Evolutionary conservation across 306 rosid genomes (phyloP), one percentile per base, ranked within the genome.

Genomic region (Prunus mira): DNA sequence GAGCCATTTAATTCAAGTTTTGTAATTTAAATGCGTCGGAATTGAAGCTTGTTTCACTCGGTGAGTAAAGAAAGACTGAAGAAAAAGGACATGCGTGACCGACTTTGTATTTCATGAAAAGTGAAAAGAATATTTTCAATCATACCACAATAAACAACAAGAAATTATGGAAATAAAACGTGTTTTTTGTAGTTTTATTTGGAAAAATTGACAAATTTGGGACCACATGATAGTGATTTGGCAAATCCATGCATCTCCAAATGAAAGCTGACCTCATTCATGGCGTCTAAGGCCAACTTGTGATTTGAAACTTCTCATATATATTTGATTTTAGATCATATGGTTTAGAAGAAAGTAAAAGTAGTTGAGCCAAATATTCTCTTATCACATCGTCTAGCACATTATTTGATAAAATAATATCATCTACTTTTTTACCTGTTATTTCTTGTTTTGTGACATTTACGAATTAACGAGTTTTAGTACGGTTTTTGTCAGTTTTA

Each of bases 211-310:
- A 32, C 15, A 41, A 71, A 54, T 32, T 64, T 3, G 28, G 28
- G 75, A 27, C 51, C 13, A 34, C 10, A 3, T 57, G 43, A 41
- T 41, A 22, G 76, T 24, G 76, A 72, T 9, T 19, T 62, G 57
- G n/a, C 77, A 43, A 73, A 11, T 73, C 57, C 67, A 56, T 57
- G 43, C 76, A 38, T 57, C 27, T 57, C 30, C 17, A 11, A 28
- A 20, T 9, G 51, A 75, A 75, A 41, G 76, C 24, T 70, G 77
- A 81, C 24, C 47, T 81, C 77, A 81, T 64, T 73, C 84, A 45
- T 70, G 74, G 68, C 77, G 67, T 81, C 52, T 17, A 1, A 30
- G 2, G 14, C 6, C 10, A 62, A 28, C 19, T 17, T 52, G 52
- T 47, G 4, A 13, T 19, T 12, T 5, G 27, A 5, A 20, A 56